Base-by-base conservation (phyloP, 768 basidiomycete species). In the Xerocomus potaroensis region DNA sequence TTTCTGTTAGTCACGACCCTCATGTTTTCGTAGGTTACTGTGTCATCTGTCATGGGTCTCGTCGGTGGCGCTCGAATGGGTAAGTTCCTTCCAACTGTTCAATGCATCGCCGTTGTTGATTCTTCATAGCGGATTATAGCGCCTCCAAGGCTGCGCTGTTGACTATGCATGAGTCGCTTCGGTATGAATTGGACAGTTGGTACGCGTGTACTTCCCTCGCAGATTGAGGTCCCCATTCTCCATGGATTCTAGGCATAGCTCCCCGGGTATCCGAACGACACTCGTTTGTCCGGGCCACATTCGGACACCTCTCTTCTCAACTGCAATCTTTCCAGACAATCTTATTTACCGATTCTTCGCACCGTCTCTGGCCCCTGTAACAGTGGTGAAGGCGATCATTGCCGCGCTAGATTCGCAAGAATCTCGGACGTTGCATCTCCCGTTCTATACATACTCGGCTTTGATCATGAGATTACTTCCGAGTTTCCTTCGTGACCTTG, bases 101-200 rank as follows among this genome's bases (percentile, higher is more conserved):
- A 9, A 21, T 39, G 34, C 19, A 41, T 41, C 23, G 22, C 21
- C 38, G 7, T 49, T 29, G 24, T 36, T 56, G 31, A 65, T n/a
- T 15, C 26, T 49, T 30, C 27, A 18, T 46, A 91, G 89, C 83
- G 58, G 91, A 95, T 68, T 98, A 99, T 64, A 77, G 76, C 63
- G 91, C 92, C 8, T 91, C 91, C 21, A 99, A 99, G 70, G 89
- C 92, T 10, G 93, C 94, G n/a, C 61, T 87, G 18, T 71, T 88
- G 14, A 78, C 79, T 26, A 66, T 97, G 36, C 83, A 95, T 55
- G 87, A 93, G 54, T 84, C 87, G 12, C 74, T 99, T 43, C 79
- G 91, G 42, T 87, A 83, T 56, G 95, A 99, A 64, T 79, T 98
- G 15, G 87, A 93, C 63, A 80, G 84, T 35, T 71, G 75, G 85